Percentiles rank a stretch among this genome's conserved stretches.
phyloP scores from a whole-genome alignment of 2,329 filamentous ascomycete species.

The Diaporthe ampelina region DNA sequence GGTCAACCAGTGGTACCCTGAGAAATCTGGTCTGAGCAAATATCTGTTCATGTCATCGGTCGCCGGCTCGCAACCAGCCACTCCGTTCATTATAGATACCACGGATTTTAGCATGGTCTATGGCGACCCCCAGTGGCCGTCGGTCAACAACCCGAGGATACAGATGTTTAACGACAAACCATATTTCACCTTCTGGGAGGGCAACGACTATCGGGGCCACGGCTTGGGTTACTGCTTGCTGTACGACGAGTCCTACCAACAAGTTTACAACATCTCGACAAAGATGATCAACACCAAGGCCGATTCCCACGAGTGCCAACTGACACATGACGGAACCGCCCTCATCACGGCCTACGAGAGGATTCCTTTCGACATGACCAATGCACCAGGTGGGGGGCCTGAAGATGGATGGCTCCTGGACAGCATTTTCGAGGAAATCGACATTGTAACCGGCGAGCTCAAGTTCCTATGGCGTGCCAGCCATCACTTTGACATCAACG shows the following conservation, averaged over 20 bases:
- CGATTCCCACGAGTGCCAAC: constrained; percentile 55
- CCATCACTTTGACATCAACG: constrained; percentile 49
- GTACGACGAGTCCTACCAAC: constrained; percentile 40
- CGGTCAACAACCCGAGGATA: constrained; percentile 41
- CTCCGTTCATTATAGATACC: constrained; percentile 41
- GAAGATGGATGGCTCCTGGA: constrained; percentile 50
- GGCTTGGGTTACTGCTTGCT: constrained; percentile 39
- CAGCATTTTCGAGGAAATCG: constrained; percentile 60
- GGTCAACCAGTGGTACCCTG: constrained; percentile 41
- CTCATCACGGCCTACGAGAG: constrained; percentile 55
- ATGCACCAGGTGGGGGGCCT: constrained; percentile 45
- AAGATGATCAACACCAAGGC: constrained; percentile 40
- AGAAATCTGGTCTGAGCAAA: constrained; percentile 36
- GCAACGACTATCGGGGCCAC: constrained; percentile 38
- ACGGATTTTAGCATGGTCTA: constrained; percentile 40
- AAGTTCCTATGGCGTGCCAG: constrained; percentile 63
- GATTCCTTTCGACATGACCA: constrained; percentile 45
- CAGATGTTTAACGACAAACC: constrained; percentile 40
- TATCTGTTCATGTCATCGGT: constrained; percentile 38
- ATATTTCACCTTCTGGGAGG: constrained; percentile 41
- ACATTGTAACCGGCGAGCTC: constrained; percentile 63
- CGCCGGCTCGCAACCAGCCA: constrained; percentile 30
- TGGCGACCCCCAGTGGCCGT: constrained; percentile 39
- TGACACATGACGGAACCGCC: constrained; percentile 56
- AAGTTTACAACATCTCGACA: constrained; percentile 38